Conservation (phyloP, 768 basidiomycete species). For the Boletellus sp. region DNA sequence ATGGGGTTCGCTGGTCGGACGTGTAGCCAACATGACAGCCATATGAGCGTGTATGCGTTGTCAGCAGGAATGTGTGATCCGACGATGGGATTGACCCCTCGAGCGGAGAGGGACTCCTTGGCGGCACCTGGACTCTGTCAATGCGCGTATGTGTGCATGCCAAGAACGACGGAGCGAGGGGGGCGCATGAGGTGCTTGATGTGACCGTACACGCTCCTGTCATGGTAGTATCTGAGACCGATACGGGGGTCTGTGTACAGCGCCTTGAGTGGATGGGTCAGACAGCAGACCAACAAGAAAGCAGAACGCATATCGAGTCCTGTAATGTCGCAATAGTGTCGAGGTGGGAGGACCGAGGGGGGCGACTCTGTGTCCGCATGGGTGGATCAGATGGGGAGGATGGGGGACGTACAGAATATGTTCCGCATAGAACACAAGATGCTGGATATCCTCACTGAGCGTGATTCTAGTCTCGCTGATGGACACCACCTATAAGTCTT, state of each 20-base stretch:
- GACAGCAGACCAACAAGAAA: neutral
- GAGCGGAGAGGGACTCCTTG: constrained; percentile 68
- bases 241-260: constrained; percentile 83
- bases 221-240: constrained; percentile 74
- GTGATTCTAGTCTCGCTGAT: no score
- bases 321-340: constrained; percentile 83
- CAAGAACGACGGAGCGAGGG: no score
- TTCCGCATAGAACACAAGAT: no score
- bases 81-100: constrained; percentile 49
- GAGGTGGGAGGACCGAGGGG: constrained; percentile 72
- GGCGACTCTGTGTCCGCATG: constrained; percentile 73
- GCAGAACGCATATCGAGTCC: constrained; percentile 59
- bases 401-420: constrained; percentile 51
- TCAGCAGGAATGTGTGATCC: constrained; percentile 36
- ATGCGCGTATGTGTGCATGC: neutral
- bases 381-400: neutral
- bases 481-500: no score
- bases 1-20: no score
- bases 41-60: no score
- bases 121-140: constrained; percentile 62
- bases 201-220: constrained; percentile 83
- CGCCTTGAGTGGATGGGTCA: constrained; percentile 41
- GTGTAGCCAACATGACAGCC: no score
- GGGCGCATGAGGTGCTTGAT: constrained; percentile 66
- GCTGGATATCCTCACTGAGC: no score